Conservation (phyloP, 805 yeast species). For the Nakazawaea wyomingensis region DNA sequence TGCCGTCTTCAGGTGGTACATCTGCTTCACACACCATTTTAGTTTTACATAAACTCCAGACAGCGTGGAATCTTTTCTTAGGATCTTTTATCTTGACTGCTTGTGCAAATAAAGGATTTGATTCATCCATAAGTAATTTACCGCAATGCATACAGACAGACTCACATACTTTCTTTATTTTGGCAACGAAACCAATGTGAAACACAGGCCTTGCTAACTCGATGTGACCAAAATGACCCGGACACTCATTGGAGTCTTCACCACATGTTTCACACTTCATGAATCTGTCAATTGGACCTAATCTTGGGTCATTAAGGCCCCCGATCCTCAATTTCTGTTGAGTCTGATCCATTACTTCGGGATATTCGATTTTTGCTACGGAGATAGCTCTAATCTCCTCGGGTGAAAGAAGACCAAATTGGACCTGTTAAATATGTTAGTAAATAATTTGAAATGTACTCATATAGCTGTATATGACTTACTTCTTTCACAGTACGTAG, state of each 20-base stretch:
- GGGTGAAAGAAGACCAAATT: conserved; percentile 96
- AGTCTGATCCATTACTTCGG: conserved; percentile 99
- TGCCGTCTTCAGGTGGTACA: conserved; percentile 54
- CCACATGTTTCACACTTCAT: conserved; percentile 99
- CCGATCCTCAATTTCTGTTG: conserved; percentile 94
- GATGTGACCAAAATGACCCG: conserved; percentile 99
- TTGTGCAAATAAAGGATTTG: conserved; percentile 75
- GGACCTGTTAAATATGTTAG: conserved; percentile 45
- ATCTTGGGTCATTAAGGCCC: conserved; percentile 93
- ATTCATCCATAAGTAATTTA: conserved; percentile 81
- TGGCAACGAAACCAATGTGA: conserved; percentile 92
- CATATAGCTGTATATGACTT: conserved; percentile 25
- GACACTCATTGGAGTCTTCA: conserved; percentile 98
- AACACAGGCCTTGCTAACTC: conserved; percentile 98
- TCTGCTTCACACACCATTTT: conserved; percentile 96
- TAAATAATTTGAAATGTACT: conserved; percentile 1
- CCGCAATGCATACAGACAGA: conserved; percentile 99
- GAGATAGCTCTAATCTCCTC: conserved; percentile 97
- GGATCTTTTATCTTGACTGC: conserved; percentile 89
- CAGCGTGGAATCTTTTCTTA: conserved; percentile 93
- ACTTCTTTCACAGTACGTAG: conserved; percentile 95
- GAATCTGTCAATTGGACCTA: conserved; percentile 96
- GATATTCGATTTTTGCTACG: conserved; percentile 96
- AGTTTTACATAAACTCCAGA: conserved; percentile 88
- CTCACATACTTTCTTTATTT: conserved; percentile 92